Percentiles rank a stretch among this genome's conserved stretches.
Evolutionary conservation across 73 alveolate genomes (phyloP).

Genomic region (Paramecium octaurelia): DNA sequence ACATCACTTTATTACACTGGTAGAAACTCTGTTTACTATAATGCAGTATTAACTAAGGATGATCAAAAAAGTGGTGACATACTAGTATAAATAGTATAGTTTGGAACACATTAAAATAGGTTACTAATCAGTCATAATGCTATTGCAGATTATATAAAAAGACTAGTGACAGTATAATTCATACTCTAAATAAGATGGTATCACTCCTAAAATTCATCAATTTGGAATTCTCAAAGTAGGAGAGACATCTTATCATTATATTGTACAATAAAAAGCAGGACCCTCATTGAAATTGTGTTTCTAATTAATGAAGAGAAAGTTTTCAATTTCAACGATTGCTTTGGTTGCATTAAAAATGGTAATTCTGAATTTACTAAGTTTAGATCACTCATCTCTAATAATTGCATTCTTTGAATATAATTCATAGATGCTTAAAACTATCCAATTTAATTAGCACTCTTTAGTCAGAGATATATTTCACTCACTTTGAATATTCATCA

Average conservation of each 20-base stretch:
- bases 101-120: background rate
- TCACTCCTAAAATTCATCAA: background rate
- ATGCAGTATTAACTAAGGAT: background rate
- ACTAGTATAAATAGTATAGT: conserved; percentile 1
- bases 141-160: background rate
- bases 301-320: background rate
- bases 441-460: background rate
- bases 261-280: conserved; percentile 14
- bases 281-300: conserved; percentile 15
- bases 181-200: background rate
- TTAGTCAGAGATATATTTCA: background rate
- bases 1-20: background rate
- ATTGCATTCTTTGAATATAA: background rate
- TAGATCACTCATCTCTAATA: background rate
- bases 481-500: background rate
- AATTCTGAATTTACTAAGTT: background rate
- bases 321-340: background rate
- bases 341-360: conserved; percentile 8
- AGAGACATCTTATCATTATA: background rate
- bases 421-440: background rate
- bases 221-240: conserved; percentile 1
- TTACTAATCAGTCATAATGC: background rate
- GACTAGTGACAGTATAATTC: background rate
- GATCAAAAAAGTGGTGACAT: background rate
- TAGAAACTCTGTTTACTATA: background rate